A percentile compares a stretch with the other conserved stretches of the same genome.
phyloP scores from a whole-genome alignment of 129 eudicot species.

The Ambrosia artemisiifolia region DNA sequence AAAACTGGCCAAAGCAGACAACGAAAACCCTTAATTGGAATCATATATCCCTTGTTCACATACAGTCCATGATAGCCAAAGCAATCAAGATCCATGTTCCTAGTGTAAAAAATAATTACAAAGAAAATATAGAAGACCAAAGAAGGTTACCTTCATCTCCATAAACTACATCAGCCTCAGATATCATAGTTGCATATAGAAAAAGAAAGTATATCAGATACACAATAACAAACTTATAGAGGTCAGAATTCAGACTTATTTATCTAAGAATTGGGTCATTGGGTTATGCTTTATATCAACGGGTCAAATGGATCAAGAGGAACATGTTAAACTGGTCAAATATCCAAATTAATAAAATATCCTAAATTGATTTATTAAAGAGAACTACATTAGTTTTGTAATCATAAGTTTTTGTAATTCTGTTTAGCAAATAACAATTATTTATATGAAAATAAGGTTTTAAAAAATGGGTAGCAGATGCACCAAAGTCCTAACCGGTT shows the following conservation, averaged over 20 bases:
- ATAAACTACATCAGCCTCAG: conserved; percentile 52
- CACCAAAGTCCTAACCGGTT: background rate
- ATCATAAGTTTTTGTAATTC: too few species aligned
- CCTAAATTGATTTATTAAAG: too few species aligned
- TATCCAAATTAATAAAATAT: too few species aligned
- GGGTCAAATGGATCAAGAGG: background rate
- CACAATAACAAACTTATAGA: too few species aligned
- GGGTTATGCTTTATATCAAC: background rate
- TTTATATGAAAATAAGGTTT: background rate
- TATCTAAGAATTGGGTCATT: background rate
- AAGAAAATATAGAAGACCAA: background rate
- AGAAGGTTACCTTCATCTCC: conserved; percentile 66
- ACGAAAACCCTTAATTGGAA: background rate
- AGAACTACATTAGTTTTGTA: too few species aligned
- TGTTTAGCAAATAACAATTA: too few species aligned
- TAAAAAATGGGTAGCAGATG: background rate
- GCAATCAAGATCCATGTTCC: background rate
- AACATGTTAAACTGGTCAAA: too few species aligned
- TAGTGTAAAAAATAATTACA: background rate
- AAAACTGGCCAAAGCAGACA: background rate
- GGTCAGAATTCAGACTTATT: too few species aligned
- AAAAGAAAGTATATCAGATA: conserved; percentile 29
- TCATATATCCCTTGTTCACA: background rate
- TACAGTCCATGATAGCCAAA: background rate
- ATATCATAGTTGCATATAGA: conserved; percentile 16